Conservation (phyloP, 352 stramenopile genomes). For the Globisporangium okanoganense region DNA sequence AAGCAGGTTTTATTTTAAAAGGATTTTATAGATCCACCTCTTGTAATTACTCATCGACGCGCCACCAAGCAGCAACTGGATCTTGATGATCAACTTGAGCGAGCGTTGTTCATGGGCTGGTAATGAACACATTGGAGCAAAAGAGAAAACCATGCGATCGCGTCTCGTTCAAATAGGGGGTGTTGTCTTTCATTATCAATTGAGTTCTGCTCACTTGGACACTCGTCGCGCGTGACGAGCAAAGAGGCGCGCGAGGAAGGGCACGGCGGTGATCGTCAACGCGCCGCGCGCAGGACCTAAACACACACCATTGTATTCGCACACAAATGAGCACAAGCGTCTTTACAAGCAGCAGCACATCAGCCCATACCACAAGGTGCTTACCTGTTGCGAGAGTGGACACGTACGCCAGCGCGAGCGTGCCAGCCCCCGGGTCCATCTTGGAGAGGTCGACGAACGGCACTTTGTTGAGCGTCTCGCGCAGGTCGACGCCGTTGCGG, state of each 20-base stretch:
- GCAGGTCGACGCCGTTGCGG: slow-evolving; percentile 59
- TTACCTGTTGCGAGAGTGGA: slow-evolving; percentile 81
- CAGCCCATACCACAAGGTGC: background rate
- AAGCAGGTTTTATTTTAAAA: background rate
- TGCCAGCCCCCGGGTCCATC: slow-evolving; percentile 66
- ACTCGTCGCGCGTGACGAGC: slow-evolving; percentile 25
- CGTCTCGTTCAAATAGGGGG: background rate
- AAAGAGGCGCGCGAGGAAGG: slow-evolving; percentile 67
- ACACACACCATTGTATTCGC: background rate
- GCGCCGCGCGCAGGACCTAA: slow-evolving; percentile 59
- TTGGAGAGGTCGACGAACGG: slow-evolving; percentile 71
- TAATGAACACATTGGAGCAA: background rate
- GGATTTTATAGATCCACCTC: no score
- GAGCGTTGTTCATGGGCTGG: no score
- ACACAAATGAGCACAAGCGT: background rate
- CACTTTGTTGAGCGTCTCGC: slow-evolving; percentile 44
- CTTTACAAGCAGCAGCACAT: background rate
- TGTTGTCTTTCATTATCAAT: background rate
- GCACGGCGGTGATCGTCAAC: slow-evolving; percentile 68
- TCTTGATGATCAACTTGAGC: no score
- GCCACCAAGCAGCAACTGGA: no score
- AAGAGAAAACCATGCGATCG: background rate
- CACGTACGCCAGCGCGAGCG: slow-evolving; percentile 89
- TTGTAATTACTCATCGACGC: no score
- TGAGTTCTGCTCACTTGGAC: slow-evolving; percentile 13